Evolutionary conservation across 1,284 basidiomycete genomes (phyloP), one percentile per base, ranked within the genome.

Genomic region (Tilletiaria anomala): DNA sequence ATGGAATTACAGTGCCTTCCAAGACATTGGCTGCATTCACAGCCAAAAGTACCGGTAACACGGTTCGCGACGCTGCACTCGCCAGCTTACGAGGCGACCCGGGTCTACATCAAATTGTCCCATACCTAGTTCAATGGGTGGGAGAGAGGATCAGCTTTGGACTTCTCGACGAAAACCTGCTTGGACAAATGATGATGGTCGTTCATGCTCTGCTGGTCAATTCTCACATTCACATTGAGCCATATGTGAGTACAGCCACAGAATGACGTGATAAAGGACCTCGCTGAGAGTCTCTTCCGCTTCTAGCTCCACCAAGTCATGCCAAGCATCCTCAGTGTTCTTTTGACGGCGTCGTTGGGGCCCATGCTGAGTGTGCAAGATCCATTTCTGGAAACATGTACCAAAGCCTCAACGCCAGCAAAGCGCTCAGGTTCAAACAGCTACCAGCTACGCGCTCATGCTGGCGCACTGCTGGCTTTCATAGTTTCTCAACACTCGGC

Each of bases 101-200:
- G 2, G 91, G 91, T 14, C 69, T 99, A 40, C 85, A 89, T 50
- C 83, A 87, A 6, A 74, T 99, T n/a, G 71, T 99, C 15, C 87
- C 89, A 0, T 97, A 97, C 66, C 74, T 97, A 21, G 83, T 94
- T 35, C 80, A 86, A 38, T 97, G 91, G 86, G 77, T 91, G 1
- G 83, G 80, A 5, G 87, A 94, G 63, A 85, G 69, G 46, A 51
- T 63, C 29, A 54, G 41, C 12, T 34, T 36, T 40, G 45, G 35
- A 4, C 36, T 54, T 22, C 40, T 40, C 17, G 35, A 67, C 40
- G 58, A 65, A 5, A 51, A 48, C 14, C 51, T 62, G 3, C 55
- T 61, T 10, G 50, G 81, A 76, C 37, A 40, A 36, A 56, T 65
- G 45, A 47, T 63, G 23, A 46, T 48, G 44, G 55, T 61, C 16